phyloP scores from a whole-genome alignment of 106 monocot species.

The Ottelia alismoides region DNA sequence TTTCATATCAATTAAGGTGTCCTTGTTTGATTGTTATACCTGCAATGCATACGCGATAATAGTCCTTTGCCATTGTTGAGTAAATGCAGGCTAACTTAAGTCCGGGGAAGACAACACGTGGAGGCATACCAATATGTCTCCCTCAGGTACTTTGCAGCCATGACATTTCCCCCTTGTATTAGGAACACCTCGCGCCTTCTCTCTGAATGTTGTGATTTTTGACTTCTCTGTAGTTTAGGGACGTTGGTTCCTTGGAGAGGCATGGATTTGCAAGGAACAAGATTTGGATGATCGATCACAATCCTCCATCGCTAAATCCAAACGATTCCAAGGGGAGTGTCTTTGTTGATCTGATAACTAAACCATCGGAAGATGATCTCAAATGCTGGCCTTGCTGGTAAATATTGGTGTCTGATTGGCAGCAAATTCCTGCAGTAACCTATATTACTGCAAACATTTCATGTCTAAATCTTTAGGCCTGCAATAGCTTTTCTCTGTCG shows the following conservation, averaged over 20 bases:
- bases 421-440: too few relatives aligned
- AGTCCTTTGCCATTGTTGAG: too few relatives aligned
- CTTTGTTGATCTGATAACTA: slow-evolving; percentile 69
- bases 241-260: slow-evolving; percentile 64
- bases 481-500: too few relatives aligned
- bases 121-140: slow-evolving; percentile 86
- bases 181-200: not conserved
- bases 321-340: slow-evolving; percentile 31
- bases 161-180: not conserved
- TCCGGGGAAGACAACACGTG: slow-evolving; percentile 58
- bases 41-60: too few relatives aligned
- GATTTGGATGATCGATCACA: slow-evolving; percentile 56
- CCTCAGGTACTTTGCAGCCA: slow-evolving; percentile 66
- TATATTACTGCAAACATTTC: too few relatives aligned
- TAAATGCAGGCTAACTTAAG: slow-evolving; percentile 91
- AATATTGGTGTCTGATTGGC: too few relatives aligned
- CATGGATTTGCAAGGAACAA: slow-evolving; percentile 97
- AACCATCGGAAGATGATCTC: slow-evolving; percentile 80
- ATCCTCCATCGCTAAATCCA: slow-evolving; percentile 37
- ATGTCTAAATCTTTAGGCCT: too few relatives aligned
- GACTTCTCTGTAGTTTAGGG: slow-evolving; percentile 48
- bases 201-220: not conserved
- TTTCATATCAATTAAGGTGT: too few relatives aligned
- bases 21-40: too few relatives aligned
- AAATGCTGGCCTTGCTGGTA: slow-evolving; percentile 94